Evolutionary conservation across 2,329 filamentous ascomycete genomes (phyloP).

Genomic region (Mollisiaceae sp.): DNA sequence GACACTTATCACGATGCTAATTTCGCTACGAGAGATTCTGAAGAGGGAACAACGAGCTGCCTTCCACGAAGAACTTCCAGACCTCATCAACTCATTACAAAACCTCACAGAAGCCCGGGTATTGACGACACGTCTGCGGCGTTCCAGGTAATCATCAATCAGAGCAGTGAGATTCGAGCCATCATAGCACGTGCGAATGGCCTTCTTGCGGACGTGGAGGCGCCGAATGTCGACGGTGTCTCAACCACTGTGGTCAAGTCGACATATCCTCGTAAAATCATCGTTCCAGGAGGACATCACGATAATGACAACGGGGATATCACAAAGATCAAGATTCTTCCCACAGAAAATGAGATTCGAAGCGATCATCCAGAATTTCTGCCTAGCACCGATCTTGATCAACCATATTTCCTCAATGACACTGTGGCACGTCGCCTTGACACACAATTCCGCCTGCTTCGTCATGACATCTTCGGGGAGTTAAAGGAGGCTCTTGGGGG

Average conservation of each 20-base stretch:
- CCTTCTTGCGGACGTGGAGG: constrained; percentile 20
- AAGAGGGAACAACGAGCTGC: constrained; percentile 30
- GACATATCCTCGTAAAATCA: constrained; percentile 29
- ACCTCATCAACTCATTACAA: constrained; percentile 30
- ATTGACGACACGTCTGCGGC: constrained; percentile 24
- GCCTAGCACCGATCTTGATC: constrained; percentile 46
- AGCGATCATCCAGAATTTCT: constrained; percentile 51
- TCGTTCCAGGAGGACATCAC: constrained; percentile 25
- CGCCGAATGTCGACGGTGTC: constrained; percentile 13
- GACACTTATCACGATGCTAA: constrained; percentile 27
- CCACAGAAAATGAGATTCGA: constrained; percentile 42
- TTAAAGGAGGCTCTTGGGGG: too few species aligned
- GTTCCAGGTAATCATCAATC: constrained; percentile 22
- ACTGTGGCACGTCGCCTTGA: constrained; percentile 35
- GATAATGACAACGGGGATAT: constrained; percentile 42
- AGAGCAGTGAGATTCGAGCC: constrained; percentile 23
- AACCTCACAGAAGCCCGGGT: constrained; percentile 14
- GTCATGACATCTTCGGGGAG: constrained; percentile 58
- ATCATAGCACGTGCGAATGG: constrained; percentile 27
- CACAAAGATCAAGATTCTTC: constrained; percentile 42
- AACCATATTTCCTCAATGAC: constrained; percentile 48
- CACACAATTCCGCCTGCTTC: constrained; percentile 39
- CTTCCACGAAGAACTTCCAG: constrained; percentile 37
- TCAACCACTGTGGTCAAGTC: constrained; percentile 24
- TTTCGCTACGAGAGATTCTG: constrained; percentile 35